Percentiles rank a stretch among this genome's conserved stretches.
Conservation (phyloP, 495 filamentous ascomycete genomes). For the Penicillium roqueforti region DNA sequence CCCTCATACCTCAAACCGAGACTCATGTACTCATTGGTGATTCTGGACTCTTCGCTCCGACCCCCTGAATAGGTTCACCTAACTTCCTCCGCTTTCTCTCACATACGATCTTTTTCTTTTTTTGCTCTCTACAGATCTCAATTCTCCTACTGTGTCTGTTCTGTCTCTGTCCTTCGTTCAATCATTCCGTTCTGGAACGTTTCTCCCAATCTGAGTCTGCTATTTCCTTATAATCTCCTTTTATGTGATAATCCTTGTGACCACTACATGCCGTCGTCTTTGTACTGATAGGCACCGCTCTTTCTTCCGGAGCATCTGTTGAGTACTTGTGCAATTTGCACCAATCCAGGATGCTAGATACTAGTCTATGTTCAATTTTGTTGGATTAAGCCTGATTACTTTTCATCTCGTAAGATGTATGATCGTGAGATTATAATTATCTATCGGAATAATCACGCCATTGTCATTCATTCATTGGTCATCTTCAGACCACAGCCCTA, state of each 20-base stretch:
- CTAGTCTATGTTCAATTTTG: slow-evolving; percentile 10
- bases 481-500: no score
- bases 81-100: slow-evolving; percentile 9
- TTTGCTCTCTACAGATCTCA: slow-evolving; percentile 14
- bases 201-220: slow-evolving; percentile 15
- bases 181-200: slow-evolving; percentile 12
- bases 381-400: not conserved
- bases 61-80: not conserved
- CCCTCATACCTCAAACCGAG: not conserved
- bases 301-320: slow-evolving; percentile 18
- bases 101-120: slow-evolving; percentile 17
- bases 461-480: not conserved
- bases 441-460: not conserved
- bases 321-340: slow-evolving; percentile 17
- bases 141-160: slow-evolving; percentile 14
- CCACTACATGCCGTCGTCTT: slow-evolving; percentile 11
- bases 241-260: slow-evolving; percentile 24
- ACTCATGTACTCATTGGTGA: slow-evolving; percentile 1
- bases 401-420: not conserved
- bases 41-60: not conserved
- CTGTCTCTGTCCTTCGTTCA: slow-evolving; percentile 18
- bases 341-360: slow-evolving; percentile 21
- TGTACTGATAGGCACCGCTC: slow-evolving; percentile 4
- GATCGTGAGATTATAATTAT: no score
- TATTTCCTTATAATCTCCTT: slow-evolving; percentile 18